A percentile compares a stretch with the other conserved stretches of the same genome.
phyloP scores from a whole-genome alignment of 768 basidiomycete species.

The Aureoboletus auriporus region DNA sequence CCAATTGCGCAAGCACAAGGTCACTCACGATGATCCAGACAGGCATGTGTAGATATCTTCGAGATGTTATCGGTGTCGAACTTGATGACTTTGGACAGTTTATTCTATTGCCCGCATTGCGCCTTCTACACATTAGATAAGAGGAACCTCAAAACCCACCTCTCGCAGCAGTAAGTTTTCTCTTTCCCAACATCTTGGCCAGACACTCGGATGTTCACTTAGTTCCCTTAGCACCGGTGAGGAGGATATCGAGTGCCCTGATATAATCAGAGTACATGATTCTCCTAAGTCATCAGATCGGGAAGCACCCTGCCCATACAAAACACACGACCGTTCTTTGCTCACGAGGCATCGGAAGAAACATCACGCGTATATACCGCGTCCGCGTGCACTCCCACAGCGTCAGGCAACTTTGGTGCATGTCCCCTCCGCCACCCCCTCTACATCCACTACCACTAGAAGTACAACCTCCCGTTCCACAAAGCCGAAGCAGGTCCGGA shows the following conservation, averaged over 20 bases:
- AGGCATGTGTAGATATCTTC: not conserved
- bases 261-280: not conserved
- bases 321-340: conserved; percentile 12
- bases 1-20: not conserved
- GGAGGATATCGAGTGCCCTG: not conserved
- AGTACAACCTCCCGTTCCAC: too few species aligned
- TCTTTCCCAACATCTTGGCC: too few species aligned
- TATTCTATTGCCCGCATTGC: conserved; percentile 7
- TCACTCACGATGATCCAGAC: not conserved
- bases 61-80: not conserved
- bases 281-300: too few species aligned
- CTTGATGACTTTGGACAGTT: not conserved
- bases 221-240: conserved; percentile 9
- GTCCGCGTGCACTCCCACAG: not conserved
- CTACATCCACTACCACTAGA: too few species aligned
- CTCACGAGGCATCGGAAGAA: conserved; percentile 13
- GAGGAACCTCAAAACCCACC: conserved; percentile 6
- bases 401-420: too few species aligned
- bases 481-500: too few species aligned
- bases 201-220: not conserved
- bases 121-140: conserved; percentile 4
- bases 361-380: conserved; percentile 11
- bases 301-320: conserved; percentile 3
- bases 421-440: too few species aligned
- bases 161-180: conserved; percentile 8